These are phyloP conservation scores for Fraxinus floribunda DNA, from an alignment of 305 asterid species.

Conservation along the genomic window DNA sequence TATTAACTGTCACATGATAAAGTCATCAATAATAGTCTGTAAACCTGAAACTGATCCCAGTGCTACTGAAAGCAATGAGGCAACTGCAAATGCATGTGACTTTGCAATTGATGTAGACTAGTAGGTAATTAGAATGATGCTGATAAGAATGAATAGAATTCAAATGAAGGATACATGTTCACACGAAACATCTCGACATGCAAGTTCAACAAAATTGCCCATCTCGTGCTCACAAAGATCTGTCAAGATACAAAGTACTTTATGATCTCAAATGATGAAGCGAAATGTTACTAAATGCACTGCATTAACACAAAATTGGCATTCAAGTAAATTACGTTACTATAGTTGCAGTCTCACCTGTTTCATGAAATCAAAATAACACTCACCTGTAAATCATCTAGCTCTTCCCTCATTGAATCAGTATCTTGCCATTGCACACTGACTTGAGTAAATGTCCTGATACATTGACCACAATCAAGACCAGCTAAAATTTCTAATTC, in stretches of 20 bases:
- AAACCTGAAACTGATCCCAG: background rate
- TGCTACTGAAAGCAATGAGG: background rate
- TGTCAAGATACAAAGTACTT: conserved; percentile 41
- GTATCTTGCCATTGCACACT: conserved; percentile 99
- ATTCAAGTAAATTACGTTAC: background rate
- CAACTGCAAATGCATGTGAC: conserved; percentile 15
- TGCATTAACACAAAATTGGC: conserved; percentile 18
- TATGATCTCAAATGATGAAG: conserved; percentile 27
- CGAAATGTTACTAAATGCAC: background rate
- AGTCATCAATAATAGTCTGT: background rate
- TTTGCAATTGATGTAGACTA: conserved; percentile 1
- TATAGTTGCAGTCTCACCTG: background rate
- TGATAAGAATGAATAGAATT: background rate
- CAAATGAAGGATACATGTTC: conserved; percentile 84
- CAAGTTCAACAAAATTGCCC: conserved; percentile 95
- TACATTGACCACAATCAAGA: conserved; percentile 19
- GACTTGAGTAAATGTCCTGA: conserved; percentile 98
- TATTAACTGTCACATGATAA: background rate
- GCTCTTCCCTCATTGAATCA: conserved; percentile 97
- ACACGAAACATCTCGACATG: conserved; percentile 99
- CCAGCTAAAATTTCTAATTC: background rate
- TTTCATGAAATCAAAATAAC: background rate
- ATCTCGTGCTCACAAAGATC: conserved; percentile 95
- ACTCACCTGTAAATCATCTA: conserved; percentile 91
- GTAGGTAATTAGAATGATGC: conserved; percentile 16